Percentiles rank a stretch among this genome's conserved stretches.
phyloP scores from a whole-genome alignment of 805 yeast species.

The Saccharomycopsis fodiens region DNA sequence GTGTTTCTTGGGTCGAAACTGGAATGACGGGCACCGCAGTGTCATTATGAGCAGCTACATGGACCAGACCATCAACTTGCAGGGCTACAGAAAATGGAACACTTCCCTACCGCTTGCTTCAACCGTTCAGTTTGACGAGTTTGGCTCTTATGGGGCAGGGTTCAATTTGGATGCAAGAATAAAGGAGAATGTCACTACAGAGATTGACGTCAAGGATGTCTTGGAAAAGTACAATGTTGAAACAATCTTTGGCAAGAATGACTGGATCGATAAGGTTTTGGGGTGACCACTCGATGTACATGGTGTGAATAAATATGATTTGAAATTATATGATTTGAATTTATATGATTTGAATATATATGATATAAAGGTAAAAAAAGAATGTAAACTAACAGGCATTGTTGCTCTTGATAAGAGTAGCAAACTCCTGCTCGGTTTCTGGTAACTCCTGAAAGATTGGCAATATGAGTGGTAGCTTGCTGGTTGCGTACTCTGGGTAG shows the following conservation, averaged over 20 bases:
- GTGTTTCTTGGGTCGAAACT: constrained; percentile 9
- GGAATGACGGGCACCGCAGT: constrained; percentile 8
- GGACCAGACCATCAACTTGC: constrained; percentile 4
- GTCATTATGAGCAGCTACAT: constrained; percentile 3
- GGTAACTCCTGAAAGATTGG: neutral
- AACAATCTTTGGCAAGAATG: constrained; percentile 4
- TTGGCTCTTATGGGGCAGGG: constrained; percentile 8
- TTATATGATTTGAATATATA: too few relatives aligned
- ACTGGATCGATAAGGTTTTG: constrained; percentile 4
- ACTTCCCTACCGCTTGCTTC: constrained; percentile 1
- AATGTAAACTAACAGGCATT: too few relatives aligned
- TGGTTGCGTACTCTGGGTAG: constrained; percentile 37
- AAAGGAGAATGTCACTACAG: constrained; percentile 1
- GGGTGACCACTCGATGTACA: too few relatives aligned
- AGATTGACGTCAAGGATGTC: neutral
- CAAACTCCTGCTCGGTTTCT: too few relatives aligned
- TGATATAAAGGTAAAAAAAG: too few relatives aligned
- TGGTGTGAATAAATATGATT: too few relatives aligned
- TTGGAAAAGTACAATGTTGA: neutral
- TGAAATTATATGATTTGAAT: too few relatives aligned
- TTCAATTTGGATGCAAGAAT: neutral
- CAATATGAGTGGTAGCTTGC: neutral
- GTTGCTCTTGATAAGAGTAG: too few relatives aligned
- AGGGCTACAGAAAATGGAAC: constrained; percentile 7
- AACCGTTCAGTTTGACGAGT: constrained; percentile 7